Evolutionary conservation across 768 basidiomycete genomes (phyloP).

Genomic region (Mycena pura): DNA sequence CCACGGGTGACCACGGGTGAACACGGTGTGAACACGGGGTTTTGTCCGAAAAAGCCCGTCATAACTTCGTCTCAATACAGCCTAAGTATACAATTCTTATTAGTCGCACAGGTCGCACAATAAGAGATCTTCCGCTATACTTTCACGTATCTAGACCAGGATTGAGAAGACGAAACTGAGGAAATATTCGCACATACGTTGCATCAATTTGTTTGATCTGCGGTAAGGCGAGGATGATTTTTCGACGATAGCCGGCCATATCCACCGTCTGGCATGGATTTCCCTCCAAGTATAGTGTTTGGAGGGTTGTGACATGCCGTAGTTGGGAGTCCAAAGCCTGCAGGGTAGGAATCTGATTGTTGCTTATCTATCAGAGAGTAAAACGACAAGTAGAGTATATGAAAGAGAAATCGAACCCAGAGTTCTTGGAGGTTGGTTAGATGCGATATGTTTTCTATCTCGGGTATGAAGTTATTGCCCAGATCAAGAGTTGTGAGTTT

Average conservation of each 20-base stretch:
- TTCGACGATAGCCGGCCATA: constrained; percentile 81
- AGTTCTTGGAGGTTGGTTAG: constrained; percentile 84
- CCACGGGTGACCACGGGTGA: no score
- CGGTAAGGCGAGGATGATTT: constrained; percentile 87
- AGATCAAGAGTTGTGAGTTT: constrained; percentile 88
- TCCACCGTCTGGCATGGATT: constrained; percentile 91
- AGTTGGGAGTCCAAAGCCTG: constrained; percentile 73
- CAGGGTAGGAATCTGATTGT: constrained; percentile 83
- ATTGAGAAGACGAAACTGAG: neutral
- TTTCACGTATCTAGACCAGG: constrained; percentile 22
- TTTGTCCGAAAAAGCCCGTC: no score
- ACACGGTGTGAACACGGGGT: no score
- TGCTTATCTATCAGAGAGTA: constrained; percentile 69
- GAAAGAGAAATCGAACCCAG: constrained; percentile 67
- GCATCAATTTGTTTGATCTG: constrained; percentile 96
- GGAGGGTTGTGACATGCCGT: constrained; percentile 61
- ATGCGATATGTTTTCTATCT: constrained; percentile 84
- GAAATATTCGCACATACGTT: constrained; percentile 66
- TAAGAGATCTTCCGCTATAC: neutral
- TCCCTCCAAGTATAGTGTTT: constrained; percentile 93
- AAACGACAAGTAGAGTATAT: neutral
- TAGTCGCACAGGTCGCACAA: neutral
- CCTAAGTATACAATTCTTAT: neutral
- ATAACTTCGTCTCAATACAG: no score
- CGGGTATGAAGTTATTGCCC: constrained; percentile 82